These are phyloP conservation scores for Buxus sempervirens DNA, from an alignment of 164 flowering plant genomes.

Conservation along the genomic window DNA sequence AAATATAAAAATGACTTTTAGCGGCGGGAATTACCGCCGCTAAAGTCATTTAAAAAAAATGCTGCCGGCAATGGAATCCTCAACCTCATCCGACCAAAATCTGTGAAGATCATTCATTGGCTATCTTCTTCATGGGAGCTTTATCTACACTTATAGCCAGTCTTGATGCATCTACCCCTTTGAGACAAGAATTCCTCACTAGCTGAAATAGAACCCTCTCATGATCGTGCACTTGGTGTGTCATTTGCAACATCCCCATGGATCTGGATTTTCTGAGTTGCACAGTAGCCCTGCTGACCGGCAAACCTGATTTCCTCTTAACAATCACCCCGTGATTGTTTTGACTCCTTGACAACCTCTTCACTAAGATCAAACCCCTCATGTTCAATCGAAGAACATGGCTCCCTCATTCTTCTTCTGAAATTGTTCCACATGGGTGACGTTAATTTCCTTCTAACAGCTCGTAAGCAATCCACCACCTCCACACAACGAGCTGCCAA, in stretches of 20 bases:
- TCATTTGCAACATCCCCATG: conserved; percentile 23
- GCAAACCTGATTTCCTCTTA: conserved; percentile 19
- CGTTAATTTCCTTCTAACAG: conserved; percentile 26
- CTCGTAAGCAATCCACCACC: conserved; percentile 51
- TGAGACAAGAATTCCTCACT: neutral
- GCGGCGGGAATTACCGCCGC: too few species aligned
- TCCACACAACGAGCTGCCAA: conserved; percentile 1
- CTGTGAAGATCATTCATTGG: conserved; percentile 10
- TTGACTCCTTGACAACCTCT: conserved; percentile 24
- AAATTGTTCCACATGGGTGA: conserved; percentile 40
- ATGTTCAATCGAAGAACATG: conserved; percentile 2
- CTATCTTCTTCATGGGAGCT: conserved; percentile 10
- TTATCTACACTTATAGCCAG: conserved; percentile 21
- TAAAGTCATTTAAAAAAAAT: too few species aligned
- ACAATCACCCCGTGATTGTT: conserved; percentile 3
- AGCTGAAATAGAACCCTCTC: neutral
- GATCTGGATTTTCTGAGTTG: conserved; percentile 65
- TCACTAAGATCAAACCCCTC: conserved; percentile 24
- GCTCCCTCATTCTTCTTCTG: conserved; percentile 31
- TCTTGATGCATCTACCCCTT: conserved; percentile 9
- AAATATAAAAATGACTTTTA: too few species aligned
- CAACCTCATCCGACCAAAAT: neutral
- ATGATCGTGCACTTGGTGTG: neutral
- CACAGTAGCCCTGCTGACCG: conserved; percentile 33
- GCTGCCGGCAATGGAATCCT: conserved; percentile 7